These are phyloP conservation scores for Trametes pubescens DNA, from an alignment of 1,284 basidiomycete genomes.

Conservation along the genomic window DNA sequence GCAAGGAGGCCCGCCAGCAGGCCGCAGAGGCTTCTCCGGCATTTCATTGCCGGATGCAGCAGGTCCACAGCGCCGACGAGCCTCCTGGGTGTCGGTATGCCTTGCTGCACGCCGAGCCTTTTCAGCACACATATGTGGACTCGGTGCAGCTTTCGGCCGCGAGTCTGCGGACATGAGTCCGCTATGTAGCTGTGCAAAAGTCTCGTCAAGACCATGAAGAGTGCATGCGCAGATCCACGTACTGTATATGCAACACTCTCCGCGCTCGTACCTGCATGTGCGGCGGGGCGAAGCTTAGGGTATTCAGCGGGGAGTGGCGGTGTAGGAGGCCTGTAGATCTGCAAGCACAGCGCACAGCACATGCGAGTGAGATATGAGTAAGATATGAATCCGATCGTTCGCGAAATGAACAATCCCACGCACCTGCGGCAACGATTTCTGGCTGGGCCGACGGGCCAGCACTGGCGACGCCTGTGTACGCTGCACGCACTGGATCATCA, in stretches of 20 bases:
- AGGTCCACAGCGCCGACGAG: slow-evolving; percentile 18
- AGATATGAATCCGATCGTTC: slow-evolving; percentile 1
- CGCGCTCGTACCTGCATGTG: slow-evolving; percentile 23
- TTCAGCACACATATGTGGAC: slow-evolving; percentile 17
- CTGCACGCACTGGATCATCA: slow-evolving; percentile 21
- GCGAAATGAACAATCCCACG: slow-evolving; percentile 19
- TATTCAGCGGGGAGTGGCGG: slow-evolving; percentile 43
- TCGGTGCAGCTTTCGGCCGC: slow-evolving; percentile 17
- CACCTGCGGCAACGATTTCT: slow-evolving; percentile 32
- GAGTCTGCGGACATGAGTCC: slow-evolving; percentile 18
- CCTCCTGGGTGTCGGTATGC: slow-evolving; percentile 14
- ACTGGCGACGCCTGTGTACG: slow-evolving; percentile 18
- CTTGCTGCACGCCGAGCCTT: slow-evolving; percentile 19
- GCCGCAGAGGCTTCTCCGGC: slow-evolving; percentile 12
- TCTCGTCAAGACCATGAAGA: slow-evolving; percentile 13
- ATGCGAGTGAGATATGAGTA: slow-evolving; percentile 16
- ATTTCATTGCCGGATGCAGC: slow-evolving; percentile 17
- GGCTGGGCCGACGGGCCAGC: slow-evolving; percentile 25
- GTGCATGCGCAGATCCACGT: slow-evolving; percentile 12
- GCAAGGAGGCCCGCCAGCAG: slow-evolving; percentile 11
- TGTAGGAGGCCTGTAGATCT: slow-evolving; percentile 47
- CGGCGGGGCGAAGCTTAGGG: slow-evolving; percentile 31
- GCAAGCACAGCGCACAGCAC: slow-evolving; percentile 1
- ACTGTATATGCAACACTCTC: slow-evolving; percentile 24
- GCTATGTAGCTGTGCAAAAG: slow-evolving; percentile 16